A percentile compares a stretch with the other conserved stretches of the same genome.
Evolutionary conservation across 768 basidiomycete species (phyloP).

Genomic region (Amanita muscaria): DNA sequence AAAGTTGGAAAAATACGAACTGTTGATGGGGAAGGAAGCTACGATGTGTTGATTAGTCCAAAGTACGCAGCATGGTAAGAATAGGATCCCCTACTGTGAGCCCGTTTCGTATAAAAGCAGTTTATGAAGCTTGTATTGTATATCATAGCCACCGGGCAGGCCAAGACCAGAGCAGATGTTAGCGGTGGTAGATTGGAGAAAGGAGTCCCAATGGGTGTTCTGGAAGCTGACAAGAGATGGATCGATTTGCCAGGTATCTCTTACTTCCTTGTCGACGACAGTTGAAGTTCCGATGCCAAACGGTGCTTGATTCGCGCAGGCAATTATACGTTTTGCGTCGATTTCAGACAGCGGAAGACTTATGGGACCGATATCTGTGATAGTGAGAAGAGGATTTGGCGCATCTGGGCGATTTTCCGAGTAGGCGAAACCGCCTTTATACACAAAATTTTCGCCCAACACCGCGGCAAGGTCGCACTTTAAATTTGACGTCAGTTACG

Average conservation of each 20-base stretch:
- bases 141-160: conserved; percentile 10
- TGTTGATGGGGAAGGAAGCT: no score
- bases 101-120: conserved; percentile 29
- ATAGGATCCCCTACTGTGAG: no score
- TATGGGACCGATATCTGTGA: conserved; percentile 32
- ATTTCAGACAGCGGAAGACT: conserved; percentile 33
- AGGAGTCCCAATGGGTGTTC: conserved; percentile 14
- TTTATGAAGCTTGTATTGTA: conserved; percentile 25
- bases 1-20: no score
- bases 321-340: conserved; percentile 31
- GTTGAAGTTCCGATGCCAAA: conserved; percentile 23
- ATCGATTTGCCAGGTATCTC: conserved; percentile 29
- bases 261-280: conserved; percentile 20
- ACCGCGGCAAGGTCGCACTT: neutral
- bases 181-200: conserved; percentile 2
- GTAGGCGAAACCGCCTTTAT: conserved; percentile 1
- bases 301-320: conserved; percentile 28
- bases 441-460: neutral
- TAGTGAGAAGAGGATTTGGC: conserved; percentile 32
- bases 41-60: no score
- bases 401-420: conserved; percentile 17
- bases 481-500: no score
- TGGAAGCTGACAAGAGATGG: conserved; percentile 16
- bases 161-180: conserved; percentile 19
- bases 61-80: no score